A percentile compares a stretch with the other conserved stretches of the same genome.
These are phyloP conservation scores for Apium graveolens DNA, from an alignment of 129 eudicot species.

Conservation along the genomic window DNA sequence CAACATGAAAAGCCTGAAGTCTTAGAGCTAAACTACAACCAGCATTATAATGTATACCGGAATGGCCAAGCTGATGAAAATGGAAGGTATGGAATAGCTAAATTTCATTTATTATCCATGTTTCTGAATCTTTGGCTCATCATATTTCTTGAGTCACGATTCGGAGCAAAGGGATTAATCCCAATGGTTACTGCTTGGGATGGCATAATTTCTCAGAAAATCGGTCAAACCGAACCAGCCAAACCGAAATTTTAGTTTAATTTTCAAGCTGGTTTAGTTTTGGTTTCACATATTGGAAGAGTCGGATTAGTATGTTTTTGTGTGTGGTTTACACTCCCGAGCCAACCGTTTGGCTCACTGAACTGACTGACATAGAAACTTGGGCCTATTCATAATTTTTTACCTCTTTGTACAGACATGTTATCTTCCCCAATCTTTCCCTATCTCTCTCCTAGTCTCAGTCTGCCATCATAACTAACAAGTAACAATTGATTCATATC, in stretches of 20 bases:
- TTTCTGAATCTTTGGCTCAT: neutral
- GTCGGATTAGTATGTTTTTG: neutral
- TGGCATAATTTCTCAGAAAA: neutral
- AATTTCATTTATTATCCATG: neutral
- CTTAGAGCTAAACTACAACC: conserved; percentile 63
- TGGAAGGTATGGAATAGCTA: conserved; percentile 35
- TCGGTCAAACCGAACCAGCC: neutral
- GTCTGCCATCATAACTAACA: neutral
- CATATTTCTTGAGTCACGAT: neutral
- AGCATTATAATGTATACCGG: conserved; percentile 34
- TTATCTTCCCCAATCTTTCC: neutral
- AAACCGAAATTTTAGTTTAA: neutral
- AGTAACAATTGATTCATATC: neutral
- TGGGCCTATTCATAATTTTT: neutral
- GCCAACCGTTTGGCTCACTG: neutral
- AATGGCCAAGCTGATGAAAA: conserved; percentile 47
- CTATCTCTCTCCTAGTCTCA: neutral
- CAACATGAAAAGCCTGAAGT: conserved; percentile 47
- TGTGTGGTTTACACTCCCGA: neutral
- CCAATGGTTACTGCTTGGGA: neutral
- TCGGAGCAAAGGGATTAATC: neutral
- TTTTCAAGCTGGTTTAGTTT: neutral
- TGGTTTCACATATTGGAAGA: neutral
- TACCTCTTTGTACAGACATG: neutral
- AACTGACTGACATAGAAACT: neutral